These are phyloP conservation scores for Mycena filopes DNA, from an alignment of 768 basidiomycete genomes.

Conservation along the genomic window DNA sequence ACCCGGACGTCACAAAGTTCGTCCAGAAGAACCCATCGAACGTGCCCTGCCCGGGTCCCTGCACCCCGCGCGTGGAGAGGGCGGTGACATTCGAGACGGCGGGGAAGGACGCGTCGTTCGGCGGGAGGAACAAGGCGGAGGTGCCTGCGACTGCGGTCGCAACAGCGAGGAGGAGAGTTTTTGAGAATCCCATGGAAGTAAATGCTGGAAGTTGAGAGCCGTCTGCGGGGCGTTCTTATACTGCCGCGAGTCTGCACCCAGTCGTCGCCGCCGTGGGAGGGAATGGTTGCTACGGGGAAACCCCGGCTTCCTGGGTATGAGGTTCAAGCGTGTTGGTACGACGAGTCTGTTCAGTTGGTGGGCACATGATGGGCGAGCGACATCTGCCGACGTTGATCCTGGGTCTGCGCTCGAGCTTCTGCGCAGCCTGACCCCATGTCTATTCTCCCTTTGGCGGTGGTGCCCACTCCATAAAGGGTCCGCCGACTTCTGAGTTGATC, in stretches of 20 bases:
- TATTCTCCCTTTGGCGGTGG: too few species aligned
- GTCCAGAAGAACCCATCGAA: constrained; percentile 30
- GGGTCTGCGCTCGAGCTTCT: too few species aligned
- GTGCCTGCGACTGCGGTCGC: constrained; percentile 12
- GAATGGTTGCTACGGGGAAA: constrained; percentile 12
- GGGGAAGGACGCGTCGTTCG: constrained; percentile 1
- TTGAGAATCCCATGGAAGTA: constrained; percentile 20
- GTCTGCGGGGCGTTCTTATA: background rate
- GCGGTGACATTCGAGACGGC: background rate
- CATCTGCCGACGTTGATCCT: too few species aligned
- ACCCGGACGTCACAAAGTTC: constrained; percentile 18
- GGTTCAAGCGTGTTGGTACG: too few species aligned
- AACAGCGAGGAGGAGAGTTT: constrained; percentile 19
- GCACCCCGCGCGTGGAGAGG: constrained; percentile 23
- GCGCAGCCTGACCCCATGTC: too few species aligned
- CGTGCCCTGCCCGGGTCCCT: constrained; percentile 24
- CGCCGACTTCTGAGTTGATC: too few species aligned
- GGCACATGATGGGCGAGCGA: too few species aligned
- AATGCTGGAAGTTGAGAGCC: background rate
- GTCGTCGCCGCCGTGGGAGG: constrained; percentile 2
- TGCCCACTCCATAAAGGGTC: too few species aligned
- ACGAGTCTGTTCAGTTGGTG: too few species aligned
- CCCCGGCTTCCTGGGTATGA: background rate
- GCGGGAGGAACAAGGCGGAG: constrained; percentile 21
- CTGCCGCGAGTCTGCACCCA: too few species aligned